phyloP scores from a whole-genome alignment of 495 filamentous ascomycete species.

The Neurospora sp. region DNA sequence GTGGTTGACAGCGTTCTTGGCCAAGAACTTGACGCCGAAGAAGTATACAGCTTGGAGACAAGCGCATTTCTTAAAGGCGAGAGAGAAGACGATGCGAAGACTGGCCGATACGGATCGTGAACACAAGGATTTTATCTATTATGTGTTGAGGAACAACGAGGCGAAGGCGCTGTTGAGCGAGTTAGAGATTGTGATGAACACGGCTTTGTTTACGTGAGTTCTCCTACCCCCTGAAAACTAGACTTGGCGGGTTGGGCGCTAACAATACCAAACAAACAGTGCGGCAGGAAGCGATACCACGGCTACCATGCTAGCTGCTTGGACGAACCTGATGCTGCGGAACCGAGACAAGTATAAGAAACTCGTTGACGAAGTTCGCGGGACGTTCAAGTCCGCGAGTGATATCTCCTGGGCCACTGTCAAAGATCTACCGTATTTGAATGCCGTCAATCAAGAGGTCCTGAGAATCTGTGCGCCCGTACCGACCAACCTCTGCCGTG shows the following conservation, averaged over 20 bases:
- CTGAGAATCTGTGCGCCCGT: conserved; percentile 8
- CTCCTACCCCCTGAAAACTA: not conserved
- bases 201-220: conserved; percentile 15
- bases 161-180: conserved; percentile 6
- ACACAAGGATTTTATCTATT: conserved; percentile 18
- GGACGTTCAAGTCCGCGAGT: not conserved
- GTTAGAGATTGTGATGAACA: conserved; percentile 17
- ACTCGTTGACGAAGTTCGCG: conserved; percentile 9
- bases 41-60: conserved; percentile 2
- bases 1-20: conserved; percentile 10
- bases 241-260: not conserved
- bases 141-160: conserved; percentile 15
- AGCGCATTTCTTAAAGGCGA: conserved; percentile 11
- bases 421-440: conserved; percentile 8
- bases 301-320: conserved; percentile 6
- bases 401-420: conserved; percentile 10
- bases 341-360: conserved; percentile 4
- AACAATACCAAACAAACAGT: not conserved
- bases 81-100: conserved; percentile 9
- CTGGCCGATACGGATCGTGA: conserved; percentile 8
- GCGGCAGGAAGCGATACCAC: conserved; percentile 17
- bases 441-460: conserved; percentile 7
- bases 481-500: conserved; percentile 4
- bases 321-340: conserved; percentile 8
- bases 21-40: conserved; percentile 7